phyloP scores from a whole-genome alignment of 2,329 filamentous ascomycete species.

The Aspergillus quadrilineatus region DNA sequence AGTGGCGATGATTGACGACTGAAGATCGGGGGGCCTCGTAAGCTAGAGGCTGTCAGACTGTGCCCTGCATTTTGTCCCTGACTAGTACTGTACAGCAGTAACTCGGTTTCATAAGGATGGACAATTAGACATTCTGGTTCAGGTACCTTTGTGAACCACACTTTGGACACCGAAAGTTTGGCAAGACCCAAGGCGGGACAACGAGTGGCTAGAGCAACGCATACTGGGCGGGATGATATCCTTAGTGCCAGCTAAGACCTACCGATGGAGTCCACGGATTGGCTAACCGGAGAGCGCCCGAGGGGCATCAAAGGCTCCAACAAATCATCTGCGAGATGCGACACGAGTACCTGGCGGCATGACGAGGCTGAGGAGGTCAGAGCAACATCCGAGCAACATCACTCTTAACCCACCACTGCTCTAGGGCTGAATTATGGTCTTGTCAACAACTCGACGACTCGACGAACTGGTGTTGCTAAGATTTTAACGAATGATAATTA shows the following conservation, averaged over 20 bases:
- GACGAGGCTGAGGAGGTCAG: constrained; percentile 9
- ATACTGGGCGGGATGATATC: constrained; percentile 32
- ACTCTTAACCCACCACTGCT: background rate
- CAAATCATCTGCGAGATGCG: constrained; percentile 17
- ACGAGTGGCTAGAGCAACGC: constrained; percentile 23
- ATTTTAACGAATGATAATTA: too few species aligned
- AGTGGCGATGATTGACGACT: background rate
- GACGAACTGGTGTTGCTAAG: too few species aligned
- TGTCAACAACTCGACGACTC: too few species aligned
- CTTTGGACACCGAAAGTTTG: constrained; percentile 26
- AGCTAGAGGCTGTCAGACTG: background rate
- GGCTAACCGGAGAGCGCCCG: constrained; percentile 17
- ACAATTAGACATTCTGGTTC: background rate
- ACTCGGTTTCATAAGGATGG: background rate
- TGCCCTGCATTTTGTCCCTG: background rate
- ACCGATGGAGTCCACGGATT: constrained; percentile 21
- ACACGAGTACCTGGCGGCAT: constrained; percentile 19
- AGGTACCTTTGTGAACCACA: constrained; percentile 1
- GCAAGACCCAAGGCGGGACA: constrained; percentile 16
- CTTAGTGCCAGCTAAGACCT: constrained; percentile 25
- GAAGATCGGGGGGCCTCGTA: background rate
- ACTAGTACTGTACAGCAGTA: too few species aligned
- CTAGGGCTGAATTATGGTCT: constrained; percentile 7
- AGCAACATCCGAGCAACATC: background rate
- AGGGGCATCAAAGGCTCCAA: constrained; percentile 12